These are phyloP conservation scores for Aspergillus carbonarius DNA, from an alignment of 2,329 filamentous ascomycete species.

Conservation along the genomic window DNA sequence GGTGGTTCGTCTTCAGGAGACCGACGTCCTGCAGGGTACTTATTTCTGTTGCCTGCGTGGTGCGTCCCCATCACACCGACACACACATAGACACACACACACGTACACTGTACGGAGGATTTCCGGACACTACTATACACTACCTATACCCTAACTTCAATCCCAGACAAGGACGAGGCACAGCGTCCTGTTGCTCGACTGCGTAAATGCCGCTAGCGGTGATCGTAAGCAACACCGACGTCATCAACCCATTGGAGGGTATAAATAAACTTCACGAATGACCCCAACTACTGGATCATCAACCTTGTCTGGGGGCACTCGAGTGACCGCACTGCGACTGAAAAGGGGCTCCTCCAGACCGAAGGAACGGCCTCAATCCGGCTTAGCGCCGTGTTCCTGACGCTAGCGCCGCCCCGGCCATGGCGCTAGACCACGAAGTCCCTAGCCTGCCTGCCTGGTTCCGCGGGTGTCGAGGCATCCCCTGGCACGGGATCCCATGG, in stretches of 20 bases:
- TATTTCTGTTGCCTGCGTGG: not conserved
- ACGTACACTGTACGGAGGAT: not conserved
- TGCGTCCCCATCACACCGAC: not conserved
- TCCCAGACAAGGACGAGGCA: not conserved
- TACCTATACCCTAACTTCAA: no score
- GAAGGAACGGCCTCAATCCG: conserved; percentile 5
- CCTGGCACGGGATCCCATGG: conserved; percentile 4
- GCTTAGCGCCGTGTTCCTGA: conserved; percentile 13
- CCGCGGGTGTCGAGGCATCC: conserved; percentile 13
- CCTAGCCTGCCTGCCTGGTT: conserved; percentile 13
- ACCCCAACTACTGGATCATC: not conserved
- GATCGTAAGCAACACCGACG: not conserved
- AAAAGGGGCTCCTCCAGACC: not conserved
- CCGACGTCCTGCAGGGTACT: not conserved
- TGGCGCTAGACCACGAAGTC: not conserved
- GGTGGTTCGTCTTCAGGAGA: conserved; percentile 10
- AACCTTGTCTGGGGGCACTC: not conserved
- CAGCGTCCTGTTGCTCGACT: not conserved
- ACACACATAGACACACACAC: not conserved
- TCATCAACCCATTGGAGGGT: conserved; percentile 4
- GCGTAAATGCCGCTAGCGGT: not conserved
- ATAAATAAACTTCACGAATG: conserved; percentile 3
- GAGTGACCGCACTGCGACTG: not conserved
- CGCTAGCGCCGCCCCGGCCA: conserved; percentile 3
- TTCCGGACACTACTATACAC: no score